These are phyloP conservation scores for Schizochytrium sp. DNA, from an alignment of 108 stramenopile genomes.

Conservation along the genomic window DNA sequence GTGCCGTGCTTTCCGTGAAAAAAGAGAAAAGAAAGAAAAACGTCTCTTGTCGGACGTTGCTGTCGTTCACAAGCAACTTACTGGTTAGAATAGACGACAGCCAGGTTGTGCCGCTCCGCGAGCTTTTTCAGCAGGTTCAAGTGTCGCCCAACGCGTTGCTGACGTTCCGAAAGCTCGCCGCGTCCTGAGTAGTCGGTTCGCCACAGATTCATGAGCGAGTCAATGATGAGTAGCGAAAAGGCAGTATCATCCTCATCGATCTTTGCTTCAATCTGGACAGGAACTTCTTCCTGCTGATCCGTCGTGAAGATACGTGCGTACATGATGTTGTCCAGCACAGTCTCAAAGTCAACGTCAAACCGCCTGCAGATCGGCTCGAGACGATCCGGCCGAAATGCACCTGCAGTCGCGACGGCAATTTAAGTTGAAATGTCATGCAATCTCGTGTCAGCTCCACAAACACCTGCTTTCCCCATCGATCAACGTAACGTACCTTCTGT, in stretches of 20 bases:
- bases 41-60: too few species aligned
- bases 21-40: too few species aligned
- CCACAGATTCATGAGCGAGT: slow-evolving; percentile 47
- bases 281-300: slow-evolving; percentile 28
- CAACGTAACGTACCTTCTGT: slow-evolving; percentile 75
- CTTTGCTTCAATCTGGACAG: neutral
- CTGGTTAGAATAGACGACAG: slow-evolving; percentile 42
- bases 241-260: slow-evolving; percentile 9
- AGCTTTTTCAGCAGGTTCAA: slow-evolving; percentile 32
- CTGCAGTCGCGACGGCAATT: slow-evolving; percentile 18
- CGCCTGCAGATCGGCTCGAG: slow-evolving; percentile 47
- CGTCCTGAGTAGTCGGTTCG: slow-evolving; percentile 40
- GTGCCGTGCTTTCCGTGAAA: too few species aligned
- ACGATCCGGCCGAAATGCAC: slow-evolving; percentile 48
- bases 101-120: slow-evolving; percentile 48
- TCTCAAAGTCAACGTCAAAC: slow-evolving; percentile 42
- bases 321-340: slow-evolving; percentile 47
- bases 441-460: too few species aligned
- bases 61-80: neutral
- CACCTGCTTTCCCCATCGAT: too few species aligned
- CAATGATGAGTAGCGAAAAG: slow-evolving; percentile 48
- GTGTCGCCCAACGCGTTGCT: slow-evolving; percentile 57
- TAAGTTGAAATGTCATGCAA: too few species aligned
- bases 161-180: slow-evolving; percentile 51
- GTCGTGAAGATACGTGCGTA: slow-evolving; percentile 21